phyloP scores from a whole-genome alignment of 768 basidiomycete genomes.

The Pleurotus platypus region DNA sequence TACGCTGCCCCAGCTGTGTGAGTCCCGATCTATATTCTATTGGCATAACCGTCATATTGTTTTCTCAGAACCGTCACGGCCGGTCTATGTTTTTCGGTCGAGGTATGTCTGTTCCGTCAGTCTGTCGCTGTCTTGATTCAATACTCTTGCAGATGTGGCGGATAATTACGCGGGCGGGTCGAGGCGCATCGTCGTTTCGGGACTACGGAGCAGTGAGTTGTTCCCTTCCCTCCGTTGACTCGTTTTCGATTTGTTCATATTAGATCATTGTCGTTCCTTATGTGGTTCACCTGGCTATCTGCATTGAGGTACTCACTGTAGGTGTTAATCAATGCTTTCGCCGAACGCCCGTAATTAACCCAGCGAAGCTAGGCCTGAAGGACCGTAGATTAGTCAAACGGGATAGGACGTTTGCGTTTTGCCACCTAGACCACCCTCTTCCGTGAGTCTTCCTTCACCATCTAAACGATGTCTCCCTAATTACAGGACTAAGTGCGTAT shows the following conservation, averaged over 20 bases:
- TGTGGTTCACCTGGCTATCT: background rate
- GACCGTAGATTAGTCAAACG: background rate
- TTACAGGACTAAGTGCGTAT: background rate
- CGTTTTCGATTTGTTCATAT: no score
- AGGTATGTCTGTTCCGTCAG: background rate
- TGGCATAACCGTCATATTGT: background rate
- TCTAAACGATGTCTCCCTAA: background rate
- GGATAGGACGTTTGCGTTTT: background rate
- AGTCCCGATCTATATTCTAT: background rate
- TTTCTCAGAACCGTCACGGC: background rate
- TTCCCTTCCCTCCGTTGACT: no score
- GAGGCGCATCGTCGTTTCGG: background rate
- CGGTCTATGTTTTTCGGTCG: background rate
- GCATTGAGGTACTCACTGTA: conserved; percentile 1
- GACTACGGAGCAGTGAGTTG: background rate
- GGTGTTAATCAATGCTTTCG: background rate
- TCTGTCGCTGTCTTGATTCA: background rate
- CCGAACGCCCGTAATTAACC: background rate
- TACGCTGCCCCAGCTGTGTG: conserved; percentile 3
- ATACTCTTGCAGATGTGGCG: background rate
- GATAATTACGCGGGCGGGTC: background rate
- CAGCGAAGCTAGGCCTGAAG: background rate
- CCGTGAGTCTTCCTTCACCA: background rate
- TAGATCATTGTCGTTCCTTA: background rate
- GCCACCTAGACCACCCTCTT: background rate